Conservation (phyloP, 2,329 filamentous ascomycete genomes). For the Aureobasidium uvarum region DNA sequence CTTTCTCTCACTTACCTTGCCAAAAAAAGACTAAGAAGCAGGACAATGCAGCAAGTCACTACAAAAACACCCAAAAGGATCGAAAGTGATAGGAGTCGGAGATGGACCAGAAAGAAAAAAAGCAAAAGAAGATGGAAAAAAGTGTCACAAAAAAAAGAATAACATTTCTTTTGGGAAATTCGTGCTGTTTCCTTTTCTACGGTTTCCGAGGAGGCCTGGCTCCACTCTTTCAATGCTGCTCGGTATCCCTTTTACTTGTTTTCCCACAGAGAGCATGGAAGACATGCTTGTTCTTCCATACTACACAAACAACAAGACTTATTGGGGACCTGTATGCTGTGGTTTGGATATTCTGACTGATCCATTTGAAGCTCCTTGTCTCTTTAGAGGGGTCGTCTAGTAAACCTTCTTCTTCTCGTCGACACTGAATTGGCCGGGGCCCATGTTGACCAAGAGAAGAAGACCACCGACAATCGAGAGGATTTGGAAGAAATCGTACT, state of each 20-base stretch:
- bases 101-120: no score
- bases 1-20: no score
- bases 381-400: conserved; percentile 46
- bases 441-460: conserved; percentile 96
- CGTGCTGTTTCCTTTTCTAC: background rate
- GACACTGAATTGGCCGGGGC: conserved; percentile 94
- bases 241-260: background rate
- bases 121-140: no score
- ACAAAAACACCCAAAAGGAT: no score
- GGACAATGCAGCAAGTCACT: background rate
- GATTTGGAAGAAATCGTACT: conserved; percentile 99
- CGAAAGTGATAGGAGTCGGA: no score
- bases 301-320: background rate
- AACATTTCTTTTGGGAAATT: background rate
- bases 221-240: background rate
- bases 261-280: background rate
- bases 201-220: background rate
- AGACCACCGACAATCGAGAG: conserved; percentile 97
- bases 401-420: conserved; percentile 99
- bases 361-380: background rate
- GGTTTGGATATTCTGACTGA: background rate
- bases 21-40: background rate
- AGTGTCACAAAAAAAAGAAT: background rate
- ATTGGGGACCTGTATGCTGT: background rate
- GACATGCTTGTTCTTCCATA: background rate